Conservation (phyloP, 306 rosid genomes). For the Ochetophila trinervis region DNA sequence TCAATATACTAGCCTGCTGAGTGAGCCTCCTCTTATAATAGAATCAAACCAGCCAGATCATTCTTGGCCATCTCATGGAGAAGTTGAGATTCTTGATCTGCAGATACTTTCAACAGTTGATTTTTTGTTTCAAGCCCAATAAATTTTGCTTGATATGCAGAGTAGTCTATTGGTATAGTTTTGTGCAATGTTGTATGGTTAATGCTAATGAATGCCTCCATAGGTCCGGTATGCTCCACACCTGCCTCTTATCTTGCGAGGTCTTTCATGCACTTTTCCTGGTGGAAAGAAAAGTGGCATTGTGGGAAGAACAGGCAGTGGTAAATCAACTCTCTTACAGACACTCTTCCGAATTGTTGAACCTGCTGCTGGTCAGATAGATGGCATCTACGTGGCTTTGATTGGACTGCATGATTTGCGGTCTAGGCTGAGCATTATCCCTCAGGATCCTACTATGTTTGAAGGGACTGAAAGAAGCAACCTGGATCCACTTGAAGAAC, state of each 20-base stretch:
- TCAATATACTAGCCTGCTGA: constrained; percentile 61
- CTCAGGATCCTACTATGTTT: constrained; percentile 97
- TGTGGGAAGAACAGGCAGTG: constrained; percentile 91
- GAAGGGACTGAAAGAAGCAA: constrained; percentile 87
- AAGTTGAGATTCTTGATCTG: constrained; percentile 61
- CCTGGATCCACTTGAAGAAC: constrained; percentile 77
- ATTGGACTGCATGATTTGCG: constrained; percentile 84
- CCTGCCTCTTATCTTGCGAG: constrained; percentile 78
- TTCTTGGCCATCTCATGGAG: constrained; percentile 73
- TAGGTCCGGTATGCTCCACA: constrained; percentile 92
- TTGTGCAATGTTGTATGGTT: neutral
- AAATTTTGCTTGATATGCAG: neutral
- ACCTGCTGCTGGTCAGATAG: constrained; percentile 58
- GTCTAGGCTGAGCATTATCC: constrained; percentile 77
- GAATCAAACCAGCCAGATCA: constrained; percentile 53
- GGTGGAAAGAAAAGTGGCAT: constrained; percentile 85
- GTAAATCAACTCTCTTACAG: constrained; percentile 79
- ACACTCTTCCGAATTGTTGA: constrained; percentile 69
- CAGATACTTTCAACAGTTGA: constrained; percentile 41
- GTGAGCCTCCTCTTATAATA: constrained; percentile 71
- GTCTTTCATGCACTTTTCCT: constrained; percentile 59
- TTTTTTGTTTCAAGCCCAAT: neutral
- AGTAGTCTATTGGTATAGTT: neutral
- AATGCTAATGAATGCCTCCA: neutral
- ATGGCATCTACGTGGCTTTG: constrained; percentile 48